Evolutionary conservation across 2,329 filamentous ascomycete genomes (phyloP), one percentile per base, ranked within the genome.

Genomic region (Penicillium sp.): DNA sequence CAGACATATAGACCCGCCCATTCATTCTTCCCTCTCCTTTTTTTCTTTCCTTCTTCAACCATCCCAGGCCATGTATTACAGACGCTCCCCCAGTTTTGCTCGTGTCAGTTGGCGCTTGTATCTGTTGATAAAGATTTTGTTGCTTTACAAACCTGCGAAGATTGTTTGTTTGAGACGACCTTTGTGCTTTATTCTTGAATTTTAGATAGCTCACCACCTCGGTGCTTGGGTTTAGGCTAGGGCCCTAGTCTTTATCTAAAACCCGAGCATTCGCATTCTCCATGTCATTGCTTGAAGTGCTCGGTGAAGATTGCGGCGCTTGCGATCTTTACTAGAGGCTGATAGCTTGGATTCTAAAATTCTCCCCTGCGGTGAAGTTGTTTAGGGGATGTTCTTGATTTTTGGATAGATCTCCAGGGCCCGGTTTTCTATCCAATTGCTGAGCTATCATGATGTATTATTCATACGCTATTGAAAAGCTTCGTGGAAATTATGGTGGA

Each of bases 51-150:
- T 45, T 29, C 39, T 45, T 29, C 40, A 29, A 19, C 32, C 40
- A 51, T 51, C 48, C 40, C 40, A 45, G 29, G 38, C 32, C n/a
- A 46, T 51, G 48, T 45, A n/a, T 32, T 7, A 9, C 32, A 14
- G 18, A 14, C 26, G 41, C 16, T 5, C 4, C 11, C 32, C 13
- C 16, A 13, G 7, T 4, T 23, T 51, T 23, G 30, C 16, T 11
- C 26, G 18, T 7, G 18, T 6, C 26, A 16, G 1, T 11, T 42
- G 36, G 36, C 18, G 41, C 27, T 34, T 18, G 10, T 36, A 34
- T 18, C 36, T 34, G 14, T 30, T 27, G 41, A 23, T 11, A 27
- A 35, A 4, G 8, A 29, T 36, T 13, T 8, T 45, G 29, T 8
- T 45, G 29, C 45, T 29, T 23, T 23, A 36, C 9, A 27, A 23